Evolutionary conservation across 2,329 filamentous ascomycete species (phyloP), one percentile per base, ranked within the genome.

Genomic region (Tolypocladium ovalisporum): DNA sequence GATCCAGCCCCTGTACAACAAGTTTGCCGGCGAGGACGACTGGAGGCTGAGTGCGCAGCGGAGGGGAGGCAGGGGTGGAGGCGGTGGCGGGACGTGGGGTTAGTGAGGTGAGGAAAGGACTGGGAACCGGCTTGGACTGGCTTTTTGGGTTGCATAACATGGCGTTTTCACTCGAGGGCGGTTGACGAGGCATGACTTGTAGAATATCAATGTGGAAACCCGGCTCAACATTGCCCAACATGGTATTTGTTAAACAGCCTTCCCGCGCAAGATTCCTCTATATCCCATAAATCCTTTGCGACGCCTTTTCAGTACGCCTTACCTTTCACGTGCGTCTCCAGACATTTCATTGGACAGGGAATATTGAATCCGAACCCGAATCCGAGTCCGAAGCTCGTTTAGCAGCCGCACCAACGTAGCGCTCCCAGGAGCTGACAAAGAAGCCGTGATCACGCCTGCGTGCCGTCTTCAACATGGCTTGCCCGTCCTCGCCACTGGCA

Each of bases 1-100:
- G 57, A 97, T 99, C 57, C 90, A 96, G 77, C 94, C 94, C 49
- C 73, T 99, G 73, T 91, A 97, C 71, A 97, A 97, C 70, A 88
- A 92, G 69, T 97, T 90, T 74, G 88, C 87, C 3, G 88, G 86
- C 2, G 92, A 96, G 69, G 93, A 99, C 69, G 94, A 97, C 70
- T 99, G 94, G 94, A 82, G 94, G 61, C 74, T 99, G 60, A 92
- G 87, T 65, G 89, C 93, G 15, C 94, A 99, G 79, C 85, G 86
- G 67, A 87, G 87, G 68, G 87, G 88, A 54, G 93, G 92, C 5
- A 82, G 93, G 63, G 88, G 89, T 59, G 94, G 89, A 58, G 94
- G 89, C 17, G 83, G 83, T 56, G 93, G 93, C 66, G 93, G 93
- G 3, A 99, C 94, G 10, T 99, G 94, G 94, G 94, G 89, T 62